Evolutionary conservation across 495 filamentous ascomycete genomes (phyloP).

Genomic region (Hypoxylon cercidicola): DNA sequence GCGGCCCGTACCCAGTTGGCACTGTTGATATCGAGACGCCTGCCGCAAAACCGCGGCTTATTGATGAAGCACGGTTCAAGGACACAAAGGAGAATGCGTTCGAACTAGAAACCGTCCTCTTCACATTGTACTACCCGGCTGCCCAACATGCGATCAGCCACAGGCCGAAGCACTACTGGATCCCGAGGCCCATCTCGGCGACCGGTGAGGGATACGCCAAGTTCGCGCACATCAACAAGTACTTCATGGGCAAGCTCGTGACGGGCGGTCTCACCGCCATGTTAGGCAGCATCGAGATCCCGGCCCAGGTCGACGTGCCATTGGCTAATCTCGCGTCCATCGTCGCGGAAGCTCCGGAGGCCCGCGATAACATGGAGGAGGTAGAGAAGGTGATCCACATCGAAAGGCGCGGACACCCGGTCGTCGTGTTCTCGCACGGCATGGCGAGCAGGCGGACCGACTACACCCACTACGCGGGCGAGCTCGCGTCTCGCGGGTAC

Average conservation of each 20-base stretch:
- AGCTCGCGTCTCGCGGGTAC: constrained; percentile 62
- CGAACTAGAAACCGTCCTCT: constrained; percentile 58
- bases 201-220: constrained; percentile 61
- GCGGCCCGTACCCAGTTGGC: constrained; percentile 60
- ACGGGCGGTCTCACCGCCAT: constrained; percentile 48
- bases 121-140: constrained; percentile 61
- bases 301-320: constrained; percentile 55
- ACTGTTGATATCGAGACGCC: constrained; percentile 59
- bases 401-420: constrained; percentile 47
- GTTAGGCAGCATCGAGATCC: constrained; percentile 56
- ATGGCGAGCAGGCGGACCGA: constrained; percentile 61
- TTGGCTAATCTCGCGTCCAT: constrained; percentile 45
- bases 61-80: constrained; percentile 54
- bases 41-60: constrained; percentile 42
- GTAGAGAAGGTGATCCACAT: constrained; percentile 34
- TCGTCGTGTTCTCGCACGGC: constrained; percentile 65
- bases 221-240: constrained; percentile 56
- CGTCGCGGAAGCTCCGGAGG: constrained; percentile 30
- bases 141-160: constrained; percentile 24
- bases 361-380: constrained; percentile 27
- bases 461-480: constrained; percentile 64
- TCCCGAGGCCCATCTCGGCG: constrained; percentile 60
- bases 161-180: constrained; percentile 57
- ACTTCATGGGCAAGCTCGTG: constrained; percentile 50
- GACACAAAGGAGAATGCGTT: constrained; percentile 51